A percentile compares a stretch with the other conserved stretches of the same genome.
Evolutionary conservation across 2,329 filamentous ascomycete genomes (phyloP).

Genomic region (Nemania sp.): DNA sequence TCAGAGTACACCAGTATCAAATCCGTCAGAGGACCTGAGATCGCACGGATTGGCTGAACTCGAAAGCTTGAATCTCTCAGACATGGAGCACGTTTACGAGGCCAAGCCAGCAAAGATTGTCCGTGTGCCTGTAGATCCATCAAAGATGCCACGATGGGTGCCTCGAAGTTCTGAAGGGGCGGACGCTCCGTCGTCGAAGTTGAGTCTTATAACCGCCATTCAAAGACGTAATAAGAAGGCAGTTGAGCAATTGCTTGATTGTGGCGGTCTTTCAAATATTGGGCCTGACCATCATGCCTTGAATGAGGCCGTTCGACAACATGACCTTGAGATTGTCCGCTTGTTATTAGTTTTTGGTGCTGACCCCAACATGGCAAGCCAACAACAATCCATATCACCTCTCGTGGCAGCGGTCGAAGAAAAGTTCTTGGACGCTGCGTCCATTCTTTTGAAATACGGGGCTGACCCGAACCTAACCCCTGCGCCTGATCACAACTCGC

Average conservation of each 20-base stretch:
- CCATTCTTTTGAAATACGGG: slow-evolving; percentile 65
- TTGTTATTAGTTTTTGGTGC: slow-evolving; percentile 61
- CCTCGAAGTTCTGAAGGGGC: slow-evolving; percentile 50
- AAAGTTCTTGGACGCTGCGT: slow-evolving; percentile 59
- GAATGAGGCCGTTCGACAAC: slow-evolving; percentile 54
- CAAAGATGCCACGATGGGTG: slow-evolving; percentile 55
- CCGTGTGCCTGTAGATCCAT: slow-evolving; percentile 54
- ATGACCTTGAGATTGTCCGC: slow-evolving; percentile 57
- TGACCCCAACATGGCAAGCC: slow-evolving; percentile 56
- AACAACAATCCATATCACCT: slow-evolving; percentile 52
- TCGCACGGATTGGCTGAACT: slow-evolving; percentile 31
- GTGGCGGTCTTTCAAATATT: slow-evolving; percentile 57
- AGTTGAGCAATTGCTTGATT: slow-evolving; percentile 60
- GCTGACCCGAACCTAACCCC: slow-evolving; percentile 58
- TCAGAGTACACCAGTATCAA: slow-evolving; percentile 16
- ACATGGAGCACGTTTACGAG: slow-evolving; percentile 38
- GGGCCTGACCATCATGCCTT: slow-evolving; percentile 52
- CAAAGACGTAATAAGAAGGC: slow-evolving; percentile 60
- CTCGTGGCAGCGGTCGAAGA: slow-evolving; percentile 55
- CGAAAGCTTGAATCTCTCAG: slow-evolving; percentile 32
- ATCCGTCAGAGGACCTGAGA: slow-evolving; percentile 23
- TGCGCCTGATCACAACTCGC: slow-evolving; percentile 56
- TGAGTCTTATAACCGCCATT: slow-evolving; percentile 56
- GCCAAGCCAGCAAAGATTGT: slow-evolving; percentile 47
- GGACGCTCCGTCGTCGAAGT: slow-evolving; percentile 49